Base-by-base conservation (phyloP, 352 stramenopile genomes). In the Phytophthora pluvialis region DNA sequence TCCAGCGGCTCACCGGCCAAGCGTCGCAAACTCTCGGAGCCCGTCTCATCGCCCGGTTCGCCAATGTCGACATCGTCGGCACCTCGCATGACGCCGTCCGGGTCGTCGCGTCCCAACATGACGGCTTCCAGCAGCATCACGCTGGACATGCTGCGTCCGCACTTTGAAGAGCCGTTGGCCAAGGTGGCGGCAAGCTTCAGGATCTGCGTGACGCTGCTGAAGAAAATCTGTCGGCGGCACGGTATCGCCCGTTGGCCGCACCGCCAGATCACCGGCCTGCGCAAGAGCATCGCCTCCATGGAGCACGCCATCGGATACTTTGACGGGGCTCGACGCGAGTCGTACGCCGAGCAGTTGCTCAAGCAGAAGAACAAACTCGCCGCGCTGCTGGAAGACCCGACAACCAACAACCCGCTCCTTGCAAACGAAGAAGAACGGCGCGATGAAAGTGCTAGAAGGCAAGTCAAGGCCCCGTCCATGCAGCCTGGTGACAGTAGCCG, bases 281-380 rank as follows among this genome's bases (percentile, higher is more conserved):
- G 87, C 58, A 95, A 95, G 60, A 93, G 83, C 70, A 94, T 95
- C 50, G 67, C 82, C 15, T 94, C 85, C 18, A 94, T 95, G 83
- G 85, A 95, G 50, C 83, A 94, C 35, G 85, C 85, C 25, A 91
- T 92, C 60, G 73, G 72, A 18, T 89, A 91, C 68, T 93, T 93
- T 51, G 84, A 93, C 64, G 84, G 81, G 29, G 57, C 52, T 36
- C 81, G 84, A 28, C 81, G 80, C 47, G 84, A 89, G 18, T 86
- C 78, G 57, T 93, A 93, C 58, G 84, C 82, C 3, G 62, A 83
- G 48, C 84, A 93, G 43, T 72, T 93, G 39, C 67, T 80, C 39
- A 93, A 90, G 72, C 84, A 93, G 59, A 84, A 86, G 52, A 81
- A 74, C 60, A 93, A 93, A 67, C 72, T 93, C n/a, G 64, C 80